phyloP scores from a whole-genome alignment of 176 grass and related monocot genomes.

The Carex cristatella region DNA sequence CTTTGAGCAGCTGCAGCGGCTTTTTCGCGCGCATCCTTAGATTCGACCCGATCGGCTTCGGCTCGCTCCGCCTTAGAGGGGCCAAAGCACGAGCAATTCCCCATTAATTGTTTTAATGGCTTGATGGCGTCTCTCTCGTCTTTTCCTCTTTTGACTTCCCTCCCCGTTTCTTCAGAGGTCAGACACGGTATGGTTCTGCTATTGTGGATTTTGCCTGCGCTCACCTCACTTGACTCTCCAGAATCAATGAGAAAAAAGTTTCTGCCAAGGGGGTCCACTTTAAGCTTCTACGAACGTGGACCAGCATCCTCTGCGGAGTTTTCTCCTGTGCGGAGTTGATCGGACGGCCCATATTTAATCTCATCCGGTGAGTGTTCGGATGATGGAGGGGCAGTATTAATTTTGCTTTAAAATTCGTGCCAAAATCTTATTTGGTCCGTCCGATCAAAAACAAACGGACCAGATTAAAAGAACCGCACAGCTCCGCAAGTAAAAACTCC shows the following conservation, averaged over 20 bases:
- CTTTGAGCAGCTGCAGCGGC: conserved; percentile 80
- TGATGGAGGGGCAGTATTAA: no score
- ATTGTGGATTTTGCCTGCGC: background rate
- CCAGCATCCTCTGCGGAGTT: no score
- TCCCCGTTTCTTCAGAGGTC: conserved; percentile 1
- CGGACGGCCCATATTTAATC: no score
- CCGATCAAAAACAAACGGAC: no score
- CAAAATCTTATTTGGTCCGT: no score
- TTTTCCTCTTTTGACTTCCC: background rate
- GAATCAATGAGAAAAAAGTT: background rate
- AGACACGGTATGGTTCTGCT: conserved; percentile 1
- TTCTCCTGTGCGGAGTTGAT: no score
- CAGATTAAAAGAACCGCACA: no score
- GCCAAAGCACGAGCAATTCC: conserved; percentile 76
- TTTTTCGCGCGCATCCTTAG: conserved; percentile 68
- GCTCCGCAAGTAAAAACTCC: no score
- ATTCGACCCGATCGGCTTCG: conserved; percentile 49
- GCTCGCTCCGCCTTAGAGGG: conserved; percentile 39
- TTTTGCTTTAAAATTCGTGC: no score
- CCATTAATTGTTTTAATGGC: conserved; percentile 28
- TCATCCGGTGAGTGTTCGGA: no score
- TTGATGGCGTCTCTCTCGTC: background rate
- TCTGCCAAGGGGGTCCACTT: background rate
- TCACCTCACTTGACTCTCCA: background rate
- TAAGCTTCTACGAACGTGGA: background rate